Evolutionary conservation across 768 basidiomycete species (phyloP), one percentile per base, ranked within the genome.

Genomic region (Chalciporus piperatus): DNA sequence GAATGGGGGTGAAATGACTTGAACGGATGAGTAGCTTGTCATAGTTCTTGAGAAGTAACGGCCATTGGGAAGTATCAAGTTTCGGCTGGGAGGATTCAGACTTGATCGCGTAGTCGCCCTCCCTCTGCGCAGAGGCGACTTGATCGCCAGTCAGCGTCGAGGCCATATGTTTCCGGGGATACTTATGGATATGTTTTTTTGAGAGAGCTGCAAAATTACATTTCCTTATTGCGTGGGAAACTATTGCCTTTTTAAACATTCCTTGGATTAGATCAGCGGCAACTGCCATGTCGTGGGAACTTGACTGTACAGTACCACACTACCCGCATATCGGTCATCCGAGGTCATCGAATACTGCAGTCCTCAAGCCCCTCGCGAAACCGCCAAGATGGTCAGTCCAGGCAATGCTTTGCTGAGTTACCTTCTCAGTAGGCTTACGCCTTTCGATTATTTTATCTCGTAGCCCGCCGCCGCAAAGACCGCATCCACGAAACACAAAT

Each of bases 1-100:
- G 93, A 63, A 99, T 97, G 51, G 96, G 97, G 9, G 97, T 98
- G 72, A 98, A 99, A 76, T 99, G 97, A 52, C 90, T 87, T 27
- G 93, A 95, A 50, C 97, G 87, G 61, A 93, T 83, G 52, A 96
- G 85, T 17, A 97, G 76, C 69, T 97, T 96, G 80, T 98, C 96
- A 71, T 98, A 99, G 72, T 99, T 98, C 82, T 98, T 99, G 52
- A 99, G 80, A 5, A 99, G 82, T 9, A 99, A 77, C 32, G 97
- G 97, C 97, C 97, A 99, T 73, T 98, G 80, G 0, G 94, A 96
- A 17, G 97, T 98, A 67, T 98, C 92, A 27, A 96, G 81, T 60
- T 80, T 80, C 9, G 92, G 93, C 6, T 84, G 72, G 8, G 74
- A 70, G 35, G 76, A 72, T 70, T 94, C 89, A 3, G 92, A 83